These are phyloP conservation scores for Nakataea oryzae DNA, from an alignment of 2,329 filamentous ascomycete species.

Conservation along the genomic window DNA sequence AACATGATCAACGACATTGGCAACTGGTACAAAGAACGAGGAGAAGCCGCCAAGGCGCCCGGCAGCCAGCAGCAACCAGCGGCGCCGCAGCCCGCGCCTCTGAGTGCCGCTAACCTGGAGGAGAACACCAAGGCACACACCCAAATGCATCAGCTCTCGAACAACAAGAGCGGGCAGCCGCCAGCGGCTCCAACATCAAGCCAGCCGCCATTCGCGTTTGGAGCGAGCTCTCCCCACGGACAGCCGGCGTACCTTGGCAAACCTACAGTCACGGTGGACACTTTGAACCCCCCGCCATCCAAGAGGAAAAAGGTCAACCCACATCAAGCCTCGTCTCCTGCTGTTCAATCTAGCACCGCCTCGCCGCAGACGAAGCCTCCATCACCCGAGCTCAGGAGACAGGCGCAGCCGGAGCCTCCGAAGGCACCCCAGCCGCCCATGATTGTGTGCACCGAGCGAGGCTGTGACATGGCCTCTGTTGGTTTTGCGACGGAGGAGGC, in stretches of 20 bases:
- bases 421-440: constrained; percentile 26
- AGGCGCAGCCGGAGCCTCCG: constrained; percentile 19
- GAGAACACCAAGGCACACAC: constrained; percentile 38
- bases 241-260: constrained; percentile 45
- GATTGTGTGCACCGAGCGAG: constrained; percentile 40
- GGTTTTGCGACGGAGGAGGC: constrained; percentile 46
- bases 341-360: constrained; percentile 22
- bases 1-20: constrained; percentile 37
- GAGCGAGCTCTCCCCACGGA: constrained; percentile 46
- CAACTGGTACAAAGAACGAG: constrained; percentile 1
- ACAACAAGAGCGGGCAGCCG: constrained; percentile 34
- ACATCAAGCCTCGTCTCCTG: constrained; percentile 23
- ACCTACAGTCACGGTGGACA: constrained; percentile 38
- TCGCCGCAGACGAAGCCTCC: constrained; percentile 36
- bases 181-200: constrained; percentile 47
- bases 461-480: constrained; percentile 39
- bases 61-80: constrained; percentile 18
- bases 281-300: constrained; percentile 41
- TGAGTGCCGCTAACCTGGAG: constrained; percentile 38
- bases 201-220: constrained; percentile 46
- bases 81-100: constrained; percentile 14
- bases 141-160: constrained; percentile 33
- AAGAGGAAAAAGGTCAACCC: constrained; percentile 43
- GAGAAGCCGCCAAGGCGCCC: constrained; percentile 1
- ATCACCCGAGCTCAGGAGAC: constrained; percentile 34